Evolutionary conservation across 2,329 filamentous ascomycete genomes (phyloP).

Genomic region (Phoma herbarum): DNA sequence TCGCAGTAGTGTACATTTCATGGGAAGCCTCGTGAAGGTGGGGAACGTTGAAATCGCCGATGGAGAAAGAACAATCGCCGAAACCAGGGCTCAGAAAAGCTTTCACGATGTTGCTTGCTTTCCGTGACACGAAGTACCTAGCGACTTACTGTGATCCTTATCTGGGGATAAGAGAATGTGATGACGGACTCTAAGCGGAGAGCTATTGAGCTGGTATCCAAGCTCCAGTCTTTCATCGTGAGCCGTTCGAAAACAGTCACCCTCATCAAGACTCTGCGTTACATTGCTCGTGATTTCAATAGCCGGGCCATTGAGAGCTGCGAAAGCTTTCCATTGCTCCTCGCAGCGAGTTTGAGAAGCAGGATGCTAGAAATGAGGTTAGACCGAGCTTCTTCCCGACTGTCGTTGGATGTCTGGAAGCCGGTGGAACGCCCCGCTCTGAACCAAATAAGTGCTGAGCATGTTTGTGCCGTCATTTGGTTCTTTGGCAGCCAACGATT

Average conservation of each 20-base stretch:
- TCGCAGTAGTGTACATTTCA: neutral
- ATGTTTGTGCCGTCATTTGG: neutral
- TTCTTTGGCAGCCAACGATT: neutral
- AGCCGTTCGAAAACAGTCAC: no score
- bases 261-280: neutral
- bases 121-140: neutral
- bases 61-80: neutral
- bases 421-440: neutral
- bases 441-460: neutral
- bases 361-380: neutral
- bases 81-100: neutral
- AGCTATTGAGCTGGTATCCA: neutral
- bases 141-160: neutral
- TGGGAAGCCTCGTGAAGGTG: neutral
- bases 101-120: neutral
- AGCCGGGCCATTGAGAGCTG: neutral
- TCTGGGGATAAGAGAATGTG: neutral
- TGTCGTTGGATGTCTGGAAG: neutral
- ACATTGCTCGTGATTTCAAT: neutral
- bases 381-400: neutral
- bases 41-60: neutral
- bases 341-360: neutral
- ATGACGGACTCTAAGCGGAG: neutral
- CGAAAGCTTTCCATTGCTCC: neutral
- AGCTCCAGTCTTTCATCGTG: neutral